Conservation (phyloP, 306 rosid species). For the Corylus avellana region DNA sequence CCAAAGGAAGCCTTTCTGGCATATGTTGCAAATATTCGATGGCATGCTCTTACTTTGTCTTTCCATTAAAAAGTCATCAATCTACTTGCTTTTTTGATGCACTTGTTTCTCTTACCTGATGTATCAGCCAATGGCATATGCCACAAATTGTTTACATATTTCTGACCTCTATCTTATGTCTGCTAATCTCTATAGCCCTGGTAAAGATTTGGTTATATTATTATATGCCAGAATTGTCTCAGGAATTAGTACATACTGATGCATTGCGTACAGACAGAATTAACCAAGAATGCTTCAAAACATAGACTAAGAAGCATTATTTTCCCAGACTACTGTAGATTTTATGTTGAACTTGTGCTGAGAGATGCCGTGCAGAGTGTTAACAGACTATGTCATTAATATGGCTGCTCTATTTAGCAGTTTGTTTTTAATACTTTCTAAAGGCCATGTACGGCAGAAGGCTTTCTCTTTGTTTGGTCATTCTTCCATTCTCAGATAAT, state of each 20-base stretch:
- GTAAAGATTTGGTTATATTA: neutral
- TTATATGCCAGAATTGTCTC: neutral
- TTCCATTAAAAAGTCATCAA: constrained; percentile 1
- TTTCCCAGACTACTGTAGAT: neutral
- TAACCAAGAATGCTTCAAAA: neutral
- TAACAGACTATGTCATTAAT: neutral
- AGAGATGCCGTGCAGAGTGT: neutral
- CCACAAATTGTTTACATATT: neutral
- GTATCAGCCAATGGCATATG: neutral
- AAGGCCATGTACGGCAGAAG: neutral
- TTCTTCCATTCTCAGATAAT: neutral
- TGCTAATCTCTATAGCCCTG: neutral
- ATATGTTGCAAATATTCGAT: neutral
- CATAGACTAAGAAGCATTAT: neutral
- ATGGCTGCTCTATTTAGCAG: neutral
- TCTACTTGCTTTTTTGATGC: neutral
- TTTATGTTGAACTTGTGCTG: neutral
- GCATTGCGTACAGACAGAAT: neutral
- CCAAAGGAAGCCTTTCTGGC: constrained; percentile 11
- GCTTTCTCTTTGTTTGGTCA: neutral
- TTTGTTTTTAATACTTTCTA: too few species aligned
- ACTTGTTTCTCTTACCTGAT: neutral
- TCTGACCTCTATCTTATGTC: neutral
- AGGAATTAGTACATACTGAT: neutral
- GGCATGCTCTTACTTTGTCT: neutral